These are phyloP conservation scores for Teratosphaeria nubilosa DNA, from an alignment of 2,329 filamentous ascomycete species.

Conservation along the genomic window DNA sequence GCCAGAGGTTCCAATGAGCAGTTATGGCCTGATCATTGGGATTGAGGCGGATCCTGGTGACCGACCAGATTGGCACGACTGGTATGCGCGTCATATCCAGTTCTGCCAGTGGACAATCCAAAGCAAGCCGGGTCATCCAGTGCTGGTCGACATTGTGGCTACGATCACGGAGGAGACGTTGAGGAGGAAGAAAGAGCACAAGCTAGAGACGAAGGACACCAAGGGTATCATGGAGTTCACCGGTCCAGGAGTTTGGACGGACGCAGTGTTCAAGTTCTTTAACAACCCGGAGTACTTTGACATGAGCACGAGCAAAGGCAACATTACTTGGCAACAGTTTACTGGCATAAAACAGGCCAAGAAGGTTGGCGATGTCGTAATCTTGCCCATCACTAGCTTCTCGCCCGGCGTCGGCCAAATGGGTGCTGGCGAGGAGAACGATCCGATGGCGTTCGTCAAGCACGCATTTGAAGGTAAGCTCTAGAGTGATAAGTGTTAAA, in stretches of 20 bases:
- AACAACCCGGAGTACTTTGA: slow-evolving; percentile 87
- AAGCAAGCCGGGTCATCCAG: slow-evolving; percentile 84
- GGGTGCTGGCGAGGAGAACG: slow-evolving; percentile 76
- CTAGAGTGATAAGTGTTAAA: background rate
- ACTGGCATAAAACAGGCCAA: slow-evolving; percentile 74
- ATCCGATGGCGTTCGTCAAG: slow-evolving; percentile 95
- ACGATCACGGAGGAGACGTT: slow-evolving; percentile 78
- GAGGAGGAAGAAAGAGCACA: slow-evolving; percentile 56
- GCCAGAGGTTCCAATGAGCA: slow-evolving; percentile 59
- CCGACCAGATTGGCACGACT: slow-evolving; percentile 80
- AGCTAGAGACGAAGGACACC: slow-evolving; percentile 46
- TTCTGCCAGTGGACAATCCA: slow-evolving; percentile 99
- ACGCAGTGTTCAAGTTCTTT: slow-evolving; percentile 83
- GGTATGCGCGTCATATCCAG: slow-evolving; percentile 93
- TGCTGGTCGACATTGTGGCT: slow-evolving; percentile 76
- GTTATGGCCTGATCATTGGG: slow-evolving; percentile 78
- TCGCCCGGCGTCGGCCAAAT: slow-evolving; percentile 90
- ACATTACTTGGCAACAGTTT: slow-evolving; percentile 80
- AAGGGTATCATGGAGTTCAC: slow-evolving; percentile 87
- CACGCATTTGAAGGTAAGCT: slow-evolving; percentile 84
- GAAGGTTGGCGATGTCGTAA: slow-evolving; percentile 85
- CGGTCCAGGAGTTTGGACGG: slow-evolving; percentile 89
- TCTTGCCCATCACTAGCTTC: slow-evolving; percentile 94
- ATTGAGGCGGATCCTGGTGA: slow-evolving; percentile 89
- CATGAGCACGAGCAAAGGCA: slow-evolving; percentile 56